Evolutionary conservation across 2,329 filamentous ascomycete species (phyloP), one percentile per base, ranked within the genome.

Genomic region (Alternaria longipes): DNA sequence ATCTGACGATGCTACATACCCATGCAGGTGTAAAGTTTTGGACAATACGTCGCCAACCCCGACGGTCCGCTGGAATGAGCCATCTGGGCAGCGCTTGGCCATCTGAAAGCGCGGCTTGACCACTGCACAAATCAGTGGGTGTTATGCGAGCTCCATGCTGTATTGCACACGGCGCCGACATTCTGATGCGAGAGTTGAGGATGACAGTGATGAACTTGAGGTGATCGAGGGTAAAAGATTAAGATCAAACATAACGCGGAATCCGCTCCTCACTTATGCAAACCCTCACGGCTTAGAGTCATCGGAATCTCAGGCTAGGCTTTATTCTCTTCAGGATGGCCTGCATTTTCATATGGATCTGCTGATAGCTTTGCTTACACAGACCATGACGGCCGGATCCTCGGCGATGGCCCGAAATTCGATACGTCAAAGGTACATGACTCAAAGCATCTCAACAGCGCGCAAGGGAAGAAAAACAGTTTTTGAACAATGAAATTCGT

Each of bases 21-120:
- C 73, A 78, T 47, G 75, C 72, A 8, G 76, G 76, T 9, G 74
- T 76, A 57, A 78, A 77, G 62, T 78, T 78, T 42, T 73, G 73
- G 1, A 76, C 67, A 1, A 72, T 51, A 12, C 74, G 63, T 42
- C 75, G 67, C 76, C 75, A 78, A 24, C 71, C 71, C 30, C 62
- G 59, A 34, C 56, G 67, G 16, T 69, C 63, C 3, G 64, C 64
- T 47, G 69, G 65, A 28, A 73, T 71, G 18, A 73, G 62, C 72
- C 71, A 74, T 54, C 63, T 68, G 8, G 71, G 71, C 7, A 72
- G 46, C 1, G 56, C 38, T 12, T 65, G 57, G 22, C 20, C 46
- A 50, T 38, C 11, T 26, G 32, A 12, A 38, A 4, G 34, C 22
- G 16, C 5, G n/a, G 3, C 32, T 24, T 11, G 20, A 24, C 32